A percentile compares a stretch with the other conserved stretches of the same genome.
Conservation (phyloP, 1,284 basidiomycete genomes). For the Pterula multifida region DNA sequence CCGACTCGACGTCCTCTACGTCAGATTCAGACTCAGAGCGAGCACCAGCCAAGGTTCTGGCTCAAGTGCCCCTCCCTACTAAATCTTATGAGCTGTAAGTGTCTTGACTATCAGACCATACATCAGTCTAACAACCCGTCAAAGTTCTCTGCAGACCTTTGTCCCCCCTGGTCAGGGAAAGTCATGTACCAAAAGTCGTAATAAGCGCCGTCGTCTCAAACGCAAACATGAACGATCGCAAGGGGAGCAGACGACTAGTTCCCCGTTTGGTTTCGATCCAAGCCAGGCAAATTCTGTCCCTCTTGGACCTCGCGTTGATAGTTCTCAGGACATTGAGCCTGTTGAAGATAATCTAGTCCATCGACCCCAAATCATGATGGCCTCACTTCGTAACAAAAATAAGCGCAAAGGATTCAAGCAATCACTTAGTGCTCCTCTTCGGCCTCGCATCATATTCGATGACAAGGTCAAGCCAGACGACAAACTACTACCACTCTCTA, state of each 20-base stretch:
- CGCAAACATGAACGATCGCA: slow-evolving; percentile 16
- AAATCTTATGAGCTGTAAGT: not conserved
- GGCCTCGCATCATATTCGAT: slow-evolving; percentile 49
- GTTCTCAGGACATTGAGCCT: not conserved
- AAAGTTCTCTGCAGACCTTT: slow-evolving; percentile 9
- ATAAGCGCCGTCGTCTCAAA: slow-evolving; percentile 48
- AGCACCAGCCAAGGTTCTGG: not conserved
- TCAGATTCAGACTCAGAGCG: slow-evolving; percentile 3
- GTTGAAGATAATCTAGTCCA: slow-evolving; percentile 8
- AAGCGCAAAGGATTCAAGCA: slow-evolving; percentile 58
- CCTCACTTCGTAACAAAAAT: slow-evolving; percentile 59
- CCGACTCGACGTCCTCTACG: slow-evolving; percentile 6
- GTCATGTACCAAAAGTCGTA: slow-evolving; percentile 51
- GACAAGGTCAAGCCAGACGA: slow-evolving; percentile 8
- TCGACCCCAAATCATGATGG: slow-evolving; percentile 31
- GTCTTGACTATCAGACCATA: slow-evolving; percentile 10
- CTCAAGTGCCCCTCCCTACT: not conserved
- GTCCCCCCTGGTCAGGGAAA: slow-evolving; percentile 59
- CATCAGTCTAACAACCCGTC: slow-evolving; percentile 8
- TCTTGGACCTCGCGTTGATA: slow-evolving; percentile 13
- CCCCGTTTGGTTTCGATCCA: slow-evolving; percentile 7
- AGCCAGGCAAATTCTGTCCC: slow-evolving; percentile 26
- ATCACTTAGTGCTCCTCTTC: slow-evolving; percentile 31
- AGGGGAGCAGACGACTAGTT: slow-evolving; percentile 7
- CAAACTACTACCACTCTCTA: not conserved